Evolutionary conservation across 257 asterid species (phyloP).

Genomic region (Przewalskia tangutica): DNA sequence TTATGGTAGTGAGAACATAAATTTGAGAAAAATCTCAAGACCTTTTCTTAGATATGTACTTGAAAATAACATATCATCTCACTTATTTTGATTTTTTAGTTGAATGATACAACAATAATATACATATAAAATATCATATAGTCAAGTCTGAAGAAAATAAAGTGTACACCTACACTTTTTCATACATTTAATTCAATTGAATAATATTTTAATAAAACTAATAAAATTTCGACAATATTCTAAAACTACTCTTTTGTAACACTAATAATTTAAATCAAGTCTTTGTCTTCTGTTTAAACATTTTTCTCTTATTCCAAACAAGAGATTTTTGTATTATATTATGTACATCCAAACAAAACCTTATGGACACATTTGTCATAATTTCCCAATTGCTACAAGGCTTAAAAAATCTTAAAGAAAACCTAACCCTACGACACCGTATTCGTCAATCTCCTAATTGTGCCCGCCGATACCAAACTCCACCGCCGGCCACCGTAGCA

Average conservation of each 20-base stretch:
- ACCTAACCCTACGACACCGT: slow-evolving; percentile 8
- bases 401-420: background rate
- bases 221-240: background rate
- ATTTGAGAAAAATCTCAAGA: too few species aligned
- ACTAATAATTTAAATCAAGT: background rate
- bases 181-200: too few species aligned
- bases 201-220: too few species aligned
- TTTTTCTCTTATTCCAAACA: background rate
- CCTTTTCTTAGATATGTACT: too few species aligned
- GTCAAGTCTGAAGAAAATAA: too few species aligned
- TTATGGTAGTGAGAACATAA: too few species aligned
- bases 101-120: too few species aligned
- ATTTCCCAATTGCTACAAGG: background rate
- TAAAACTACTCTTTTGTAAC: background rate
- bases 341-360: background rate
- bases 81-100: too few species aligned
- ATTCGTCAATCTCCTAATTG: background rate
- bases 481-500: background rate
- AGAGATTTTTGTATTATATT: background rate
- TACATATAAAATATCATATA: too few species aligned
- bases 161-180: too few species aligned
- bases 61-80: too few species aligned
- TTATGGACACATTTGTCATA: background rate
- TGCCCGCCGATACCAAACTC: background rate
- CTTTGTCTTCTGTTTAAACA: too few species aligned